Percentiles rank a stretch among this genome's conserved stretches.
Evolutionary conservation across 306 rosid species (phyloP).

Genomic region (Abrus pulchellus): DNA sequence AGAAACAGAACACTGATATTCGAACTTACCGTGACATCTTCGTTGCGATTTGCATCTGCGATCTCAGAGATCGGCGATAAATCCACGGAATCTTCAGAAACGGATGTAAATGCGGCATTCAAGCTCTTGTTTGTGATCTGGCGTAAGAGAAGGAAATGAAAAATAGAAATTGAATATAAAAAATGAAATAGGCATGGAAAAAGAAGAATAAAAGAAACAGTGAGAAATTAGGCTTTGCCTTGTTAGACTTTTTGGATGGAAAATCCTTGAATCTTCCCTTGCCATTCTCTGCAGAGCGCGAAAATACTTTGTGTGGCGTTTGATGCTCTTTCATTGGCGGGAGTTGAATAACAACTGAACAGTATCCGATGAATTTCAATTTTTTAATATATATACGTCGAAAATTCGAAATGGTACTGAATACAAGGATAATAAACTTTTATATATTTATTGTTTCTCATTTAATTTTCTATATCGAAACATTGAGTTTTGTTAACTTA

Average conservation of each 20-base stretch:
- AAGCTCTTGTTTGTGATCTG: constrained; percentile 48
- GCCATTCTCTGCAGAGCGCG: constrained; percentile 40
- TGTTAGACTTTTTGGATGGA: constrained; percentile 36
- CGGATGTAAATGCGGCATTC: constrained; percentile 39
- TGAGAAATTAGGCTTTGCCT: neutral
- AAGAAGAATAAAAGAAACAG: neutral
- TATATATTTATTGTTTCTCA: neutral
- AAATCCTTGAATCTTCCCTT: constrained; percentile 37
- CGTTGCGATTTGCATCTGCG: constrained; percentile 6
- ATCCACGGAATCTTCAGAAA: constrained; percentile 37
- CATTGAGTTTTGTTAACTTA: no score
- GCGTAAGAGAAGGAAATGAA: constrained; percentile 8
- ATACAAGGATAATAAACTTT: neutral
- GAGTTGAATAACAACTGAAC: neutral
- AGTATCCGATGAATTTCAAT: neutral
- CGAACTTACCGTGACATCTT: constrained; percentile 38
- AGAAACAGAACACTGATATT: constrained; percentile 18
- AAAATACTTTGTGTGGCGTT: constrained; percentile 38
- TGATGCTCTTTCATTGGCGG: constrained; percentile 53
- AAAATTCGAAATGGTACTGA: neutral
- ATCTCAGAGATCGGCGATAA: constrained; percentile 41
- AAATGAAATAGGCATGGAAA: neutral
- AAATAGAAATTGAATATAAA: neutral
- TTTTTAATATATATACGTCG: neutral
- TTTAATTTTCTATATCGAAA: neutral